phyloP scores from a whole-genome alignment of 2,329 filamentous ascomycete genomes.

The Intubia oerlemansii region DNA sequence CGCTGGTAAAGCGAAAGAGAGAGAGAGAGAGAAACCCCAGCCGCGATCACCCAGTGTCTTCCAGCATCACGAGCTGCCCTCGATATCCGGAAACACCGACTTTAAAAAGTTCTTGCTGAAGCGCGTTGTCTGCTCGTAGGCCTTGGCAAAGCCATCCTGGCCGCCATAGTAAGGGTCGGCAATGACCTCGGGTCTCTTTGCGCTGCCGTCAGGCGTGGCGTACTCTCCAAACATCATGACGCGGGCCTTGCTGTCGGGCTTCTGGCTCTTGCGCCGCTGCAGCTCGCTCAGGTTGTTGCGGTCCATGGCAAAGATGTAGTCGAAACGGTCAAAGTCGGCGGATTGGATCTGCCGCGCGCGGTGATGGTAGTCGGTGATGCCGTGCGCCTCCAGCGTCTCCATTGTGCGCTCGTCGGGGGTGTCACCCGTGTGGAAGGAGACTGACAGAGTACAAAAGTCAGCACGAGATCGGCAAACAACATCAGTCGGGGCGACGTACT shows the following conservation, averaged over 20 bases:
- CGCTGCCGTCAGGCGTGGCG: slow-evolving; percentile 42
- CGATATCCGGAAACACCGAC: slow-evolving; percentile 25
- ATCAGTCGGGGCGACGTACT: slow-evolving; percentile 5
- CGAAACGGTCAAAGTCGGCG: slow-evolving; percentile 64
- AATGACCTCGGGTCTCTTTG: slow-evolving; percentile 47
- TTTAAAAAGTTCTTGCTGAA: slow-evolving; percentile 61
- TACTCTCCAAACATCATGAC: slow-evolving; percentile 72
- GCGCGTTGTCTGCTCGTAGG: slow-evolving; percentile 64
- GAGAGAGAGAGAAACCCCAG: no score
- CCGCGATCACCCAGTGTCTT: no score
- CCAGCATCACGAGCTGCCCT: no score
- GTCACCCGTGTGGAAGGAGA: slow-evolving; percentile 63
- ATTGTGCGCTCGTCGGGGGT: slow-evolving; percentile 68
- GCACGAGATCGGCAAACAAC: neutral
- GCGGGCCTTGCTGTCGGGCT: slow-evolving; percentile 35
- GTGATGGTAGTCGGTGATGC: slow-evolving; percentile 60
- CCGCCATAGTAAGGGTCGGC: slow-evolving; percentile 89
- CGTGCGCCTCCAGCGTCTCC: slow-evolving; percentile 50
- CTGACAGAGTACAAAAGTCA: slow-evolving; percentile 18
- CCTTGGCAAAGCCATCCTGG: slow-evolving; percentile 55
- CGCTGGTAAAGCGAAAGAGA: no score
- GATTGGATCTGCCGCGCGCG: slow-evolving; percentile 44
- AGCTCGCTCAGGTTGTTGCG: slow-evolving; percentile 56
- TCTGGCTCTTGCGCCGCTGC: slow-evolving; percentile 33
- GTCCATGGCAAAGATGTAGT: slow-evolving; percentile 95